These are phyloP conservation scores for Isatis tinctoria DNA, from an alignment of 345 rosid species.

Conservation along the genomic window DNA sequence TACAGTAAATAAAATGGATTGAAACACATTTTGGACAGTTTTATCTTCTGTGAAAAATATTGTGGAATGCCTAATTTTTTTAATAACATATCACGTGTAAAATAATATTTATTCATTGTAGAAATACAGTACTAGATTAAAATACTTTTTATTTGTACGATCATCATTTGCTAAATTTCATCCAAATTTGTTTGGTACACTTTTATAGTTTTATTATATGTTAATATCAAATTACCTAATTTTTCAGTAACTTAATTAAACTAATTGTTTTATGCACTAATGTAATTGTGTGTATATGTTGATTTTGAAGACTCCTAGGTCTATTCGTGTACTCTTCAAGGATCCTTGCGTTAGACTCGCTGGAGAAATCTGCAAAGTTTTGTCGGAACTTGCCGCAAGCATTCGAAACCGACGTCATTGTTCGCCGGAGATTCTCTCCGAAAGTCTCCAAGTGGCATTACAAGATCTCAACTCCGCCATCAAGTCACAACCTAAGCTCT, in stretches of 20 bases:
- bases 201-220: background rate
- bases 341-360: slow-evolving; percentile 69
- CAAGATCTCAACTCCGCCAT: slow-evolving; percentile 71
- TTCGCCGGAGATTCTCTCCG: slow-evolving; percentile 74
- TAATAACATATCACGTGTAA: too few relatives aligned
- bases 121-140: background rate
- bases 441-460: slow-evolving; percentile 64
- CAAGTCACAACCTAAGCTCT: slow-evolving; percentile 77
- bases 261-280: background rate
- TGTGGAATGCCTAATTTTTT: background rate
- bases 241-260: background rate
- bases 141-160: background rate
- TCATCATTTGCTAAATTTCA: background rate
- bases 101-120: too few relatives aligned
- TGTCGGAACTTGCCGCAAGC: slow-evolving; percentile 58
- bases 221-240: background rate
- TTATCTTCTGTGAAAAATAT: background rate
- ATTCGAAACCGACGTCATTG: slow-evolving; percentile 56
- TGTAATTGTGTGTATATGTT: background rate
- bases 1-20: background rate
- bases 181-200: background rate
- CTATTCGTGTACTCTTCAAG: slow-evolving; percentile 67
- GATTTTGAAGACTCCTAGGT: slow-evolving; percentile 51
- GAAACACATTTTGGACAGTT: background rate
- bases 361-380: slow-evolving; percentile 56